Conservation (phyloP, 306 rosid species). For the Cicer pinnatifidum region DNA sequence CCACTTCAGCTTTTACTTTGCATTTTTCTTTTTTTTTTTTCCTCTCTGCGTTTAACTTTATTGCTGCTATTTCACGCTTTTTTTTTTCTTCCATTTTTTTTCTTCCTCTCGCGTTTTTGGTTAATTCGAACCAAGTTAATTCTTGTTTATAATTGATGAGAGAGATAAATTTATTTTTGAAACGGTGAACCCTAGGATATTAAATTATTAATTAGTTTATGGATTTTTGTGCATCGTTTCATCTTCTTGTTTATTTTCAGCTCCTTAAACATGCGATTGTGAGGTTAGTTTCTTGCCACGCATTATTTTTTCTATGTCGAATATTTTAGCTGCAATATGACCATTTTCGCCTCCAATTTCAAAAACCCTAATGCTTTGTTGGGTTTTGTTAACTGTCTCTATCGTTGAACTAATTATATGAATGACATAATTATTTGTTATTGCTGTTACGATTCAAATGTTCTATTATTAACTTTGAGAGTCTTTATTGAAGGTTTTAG, state of each 20-base stretch:
- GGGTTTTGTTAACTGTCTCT: constrained; percentile 31
- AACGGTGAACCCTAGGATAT: constrained; percentile 57
- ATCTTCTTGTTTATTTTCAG: constrained; percentile 32
- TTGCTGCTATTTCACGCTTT: constrained; percentile 47
- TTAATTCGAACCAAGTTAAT: constrained; percentile 38
- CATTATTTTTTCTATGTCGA: constrained; percentile 34
- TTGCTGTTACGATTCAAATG: constrained; percentile 32
- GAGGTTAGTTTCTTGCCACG: constrained; percentile 38
- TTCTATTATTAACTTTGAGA: constrained; percentile 40
- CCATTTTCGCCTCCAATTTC: constrained; percentile 31
- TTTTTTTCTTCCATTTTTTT: not conserved
- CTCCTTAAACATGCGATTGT: constrained; percentile 26
- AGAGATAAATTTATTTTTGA: constrained; percentile 45
- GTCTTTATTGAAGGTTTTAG: constrained; percentile 35
- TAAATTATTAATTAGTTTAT: not conserved
- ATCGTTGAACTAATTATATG: constrained; percentile 38
- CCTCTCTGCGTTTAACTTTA: constrained; percentile 51
- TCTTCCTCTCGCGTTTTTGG: constrained; percentile 35
- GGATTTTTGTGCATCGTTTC: constrained; percentile 41
- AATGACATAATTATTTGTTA: constrained; percentile 29
- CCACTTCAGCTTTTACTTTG: constrained; percentile 62
- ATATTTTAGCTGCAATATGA: constrained; percentile 32
- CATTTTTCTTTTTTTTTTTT: constrained; percentile 40
- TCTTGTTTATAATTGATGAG: constrained; percentile 34
- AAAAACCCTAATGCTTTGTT: constrained; percentile 65